phyloP scores from a whole-genome alignment of 371 early-diverging fungal species.

The Chytridiales sp. region DNA sequence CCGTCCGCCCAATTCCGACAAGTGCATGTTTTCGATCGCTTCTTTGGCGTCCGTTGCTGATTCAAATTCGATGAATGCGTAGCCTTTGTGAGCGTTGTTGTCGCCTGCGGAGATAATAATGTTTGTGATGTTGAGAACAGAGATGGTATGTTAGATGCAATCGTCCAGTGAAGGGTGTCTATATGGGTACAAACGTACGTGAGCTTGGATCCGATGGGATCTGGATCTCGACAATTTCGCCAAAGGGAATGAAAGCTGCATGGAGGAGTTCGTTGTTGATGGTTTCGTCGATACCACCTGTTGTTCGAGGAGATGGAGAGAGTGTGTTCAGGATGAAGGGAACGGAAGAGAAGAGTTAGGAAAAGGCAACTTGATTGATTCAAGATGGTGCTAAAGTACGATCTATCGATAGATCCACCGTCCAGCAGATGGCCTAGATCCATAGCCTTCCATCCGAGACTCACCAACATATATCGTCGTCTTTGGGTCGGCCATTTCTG shows the following conservation, averaged over 20 bases:
- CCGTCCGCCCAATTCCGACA: conserved; percentile 82
- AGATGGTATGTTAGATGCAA: conserved; percentile 9
- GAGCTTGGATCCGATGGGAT: conserved; percentile 76
- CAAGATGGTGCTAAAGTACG: too few species aligned
- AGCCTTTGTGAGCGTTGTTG: conserved; percentile 80
- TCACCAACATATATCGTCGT: too few species aligned
- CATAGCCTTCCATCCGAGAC: too few species aligned
- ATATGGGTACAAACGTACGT: conserved; percentile 47
- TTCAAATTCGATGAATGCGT: conserved; percentile 95
- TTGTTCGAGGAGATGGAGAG: too few species aligned
- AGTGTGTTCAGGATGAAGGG: too few species aligned
- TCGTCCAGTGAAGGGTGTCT: not conserved
- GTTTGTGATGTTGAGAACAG: not conserved
- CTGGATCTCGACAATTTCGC: conserved; percentile 87
- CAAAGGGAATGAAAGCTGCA: conserved; percentile 94
- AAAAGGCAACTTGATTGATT: too few species aligned
- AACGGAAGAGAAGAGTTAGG: too few species aligned
- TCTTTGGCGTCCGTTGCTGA: conserved; percentile 76
- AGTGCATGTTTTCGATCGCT: conserved; percentile 93
- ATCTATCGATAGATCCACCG: too few species aligned
- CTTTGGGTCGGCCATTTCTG: too few species aligned
- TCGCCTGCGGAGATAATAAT: not conserved
- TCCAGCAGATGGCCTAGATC: too few species aligned
- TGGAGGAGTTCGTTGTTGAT: conserved; percentile 76
- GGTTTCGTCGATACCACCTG: conserved; percentile 67